Conservation (phyloP, 495 filamentous ascomycete genomes). For the Daldinia loculata region DNA sequence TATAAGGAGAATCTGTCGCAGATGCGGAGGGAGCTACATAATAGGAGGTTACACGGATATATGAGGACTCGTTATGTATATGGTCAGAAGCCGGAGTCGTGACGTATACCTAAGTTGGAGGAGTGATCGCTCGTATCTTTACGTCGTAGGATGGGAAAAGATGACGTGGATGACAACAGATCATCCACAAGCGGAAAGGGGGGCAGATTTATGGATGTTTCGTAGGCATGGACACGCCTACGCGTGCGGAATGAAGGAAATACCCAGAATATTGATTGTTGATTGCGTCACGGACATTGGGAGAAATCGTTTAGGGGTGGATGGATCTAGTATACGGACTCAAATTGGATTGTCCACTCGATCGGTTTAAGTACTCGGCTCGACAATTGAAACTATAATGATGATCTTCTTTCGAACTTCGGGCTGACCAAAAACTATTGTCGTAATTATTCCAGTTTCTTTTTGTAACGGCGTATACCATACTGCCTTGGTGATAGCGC, state of each 20-base stretch:
- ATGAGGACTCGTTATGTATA: conserved; percentile 37
- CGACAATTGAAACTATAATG: neutral
- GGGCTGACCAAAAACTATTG: neutral
- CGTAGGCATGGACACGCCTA: neutral
- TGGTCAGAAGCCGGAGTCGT: conserved; percentile 22
- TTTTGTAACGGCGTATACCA: neutral
- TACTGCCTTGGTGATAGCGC: neutral
- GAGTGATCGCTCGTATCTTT: neutral
- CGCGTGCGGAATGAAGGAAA: neutral
- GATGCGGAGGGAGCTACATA: conserved; percentile 31
- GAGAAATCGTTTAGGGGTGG: neutral
- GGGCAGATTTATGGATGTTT: neutral
- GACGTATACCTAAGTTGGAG: no score
- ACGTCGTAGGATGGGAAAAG: neutral
- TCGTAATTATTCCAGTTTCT: neutral
- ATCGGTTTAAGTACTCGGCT: neutral
- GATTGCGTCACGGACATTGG: neutral
- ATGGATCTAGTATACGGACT: neutral
- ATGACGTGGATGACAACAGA: neutral
- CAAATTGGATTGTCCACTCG: neutral
- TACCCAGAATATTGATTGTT: neutral
- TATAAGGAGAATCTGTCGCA: conserved; percentile 28
- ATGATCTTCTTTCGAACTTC: neutral
- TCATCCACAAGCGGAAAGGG: neutral
- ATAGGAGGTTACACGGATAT: conserved; percentile 36